A percentile compares a stretch with the other conserved stretches of the same genome.
phyloP scores from a whole-genome alignment of 192 early-diverging fungal species.

The Backusella tarrabulga region DNA sequence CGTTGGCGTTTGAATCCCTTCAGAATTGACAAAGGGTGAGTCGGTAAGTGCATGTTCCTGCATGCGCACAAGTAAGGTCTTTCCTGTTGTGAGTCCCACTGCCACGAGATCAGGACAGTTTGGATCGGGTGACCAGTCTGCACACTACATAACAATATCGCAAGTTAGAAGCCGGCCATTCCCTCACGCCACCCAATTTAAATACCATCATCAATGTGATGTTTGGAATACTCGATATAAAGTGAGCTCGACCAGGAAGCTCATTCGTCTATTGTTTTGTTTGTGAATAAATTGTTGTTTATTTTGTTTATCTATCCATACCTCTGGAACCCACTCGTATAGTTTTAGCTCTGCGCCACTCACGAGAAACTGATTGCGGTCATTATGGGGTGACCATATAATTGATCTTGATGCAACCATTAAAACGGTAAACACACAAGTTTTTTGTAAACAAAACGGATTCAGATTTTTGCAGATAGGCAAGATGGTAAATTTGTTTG shows the following conservation, averaged over 20 bases:
- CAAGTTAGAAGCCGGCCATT: not conserved
- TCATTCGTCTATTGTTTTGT: constrained; percentile 13
- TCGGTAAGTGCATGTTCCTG: constrained; percentile 26
- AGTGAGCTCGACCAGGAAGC: constrained; percentile 13
- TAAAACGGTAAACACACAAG: not conserved
- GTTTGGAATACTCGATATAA: constrained; percentile 25
- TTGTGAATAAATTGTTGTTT: constrained; percentile 11
- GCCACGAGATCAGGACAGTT: constrained; percentile 56
- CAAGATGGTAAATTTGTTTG: not conserved
- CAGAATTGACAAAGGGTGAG: constrained; percentile 12
- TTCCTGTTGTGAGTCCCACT: constrained; percentile 57
- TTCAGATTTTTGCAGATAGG: not conserved
- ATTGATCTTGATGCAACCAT: constrained; percentile 47
- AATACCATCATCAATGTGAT: constrained; percentile 35
- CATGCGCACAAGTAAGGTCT: constrained; percentile 54
- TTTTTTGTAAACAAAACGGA: not conserved
- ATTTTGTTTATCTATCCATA: not conserved
- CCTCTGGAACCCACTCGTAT: constrained; percentile 49
- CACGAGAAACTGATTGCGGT: constrained; percentile 53
- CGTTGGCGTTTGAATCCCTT: constrained; percentile 16
- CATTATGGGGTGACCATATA: constrained; percentile 53
- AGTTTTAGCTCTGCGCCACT: constrained; percentile 55
- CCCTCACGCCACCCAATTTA: not conserved
- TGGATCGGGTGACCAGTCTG: constrained; percentile 65
- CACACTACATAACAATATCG: constrained; percentile 44